Conservation (phyloP, 2,329 filamentous ascomycete species). For the Calonectria ilicicola region DNA sequence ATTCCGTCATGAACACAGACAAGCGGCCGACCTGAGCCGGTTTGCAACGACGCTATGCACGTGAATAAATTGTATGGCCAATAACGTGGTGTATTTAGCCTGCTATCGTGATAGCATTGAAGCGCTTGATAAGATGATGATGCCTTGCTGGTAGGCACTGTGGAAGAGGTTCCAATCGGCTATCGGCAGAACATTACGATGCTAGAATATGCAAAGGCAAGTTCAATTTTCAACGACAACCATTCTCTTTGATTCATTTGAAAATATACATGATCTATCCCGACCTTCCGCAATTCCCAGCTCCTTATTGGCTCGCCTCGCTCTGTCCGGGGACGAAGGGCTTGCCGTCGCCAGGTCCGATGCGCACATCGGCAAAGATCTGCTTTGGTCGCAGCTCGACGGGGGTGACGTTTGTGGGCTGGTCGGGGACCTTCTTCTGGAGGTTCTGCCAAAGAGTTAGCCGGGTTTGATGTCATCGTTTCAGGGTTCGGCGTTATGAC, state of each 20-base stretch:
- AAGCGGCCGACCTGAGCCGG: not conserved
- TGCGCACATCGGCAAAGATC: constrained; percentile 69
- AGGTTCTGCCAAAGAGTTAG: constrained; percentile 69
- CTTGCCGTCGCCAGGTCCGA: constrained; percentile 56
- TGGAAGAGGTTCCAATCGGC: not conserved
- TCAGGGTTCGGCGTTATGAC: constrained; percentile 47
- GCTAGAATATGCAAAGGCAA: not conserved
- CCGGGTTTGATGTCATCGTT: not conserved
- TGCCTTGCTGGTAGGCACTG: not conserved
- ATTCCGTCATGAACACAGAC: not conserved
- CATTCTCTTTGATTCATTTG: constrained; percentile 44
- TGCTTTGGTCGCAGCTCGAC: constrained; percentile 78
- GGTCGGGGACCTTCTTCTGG: constrained; percentile 83
- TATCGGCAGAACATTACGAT: not conserved
- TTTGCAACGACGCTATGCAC: not conserved
- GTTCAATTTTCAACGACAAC: constrained; percentile 30
- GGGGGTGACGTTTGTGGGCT: constrained; percentile 76
- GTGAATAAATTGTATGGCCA: not conserved
- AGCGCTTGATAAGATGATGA: not conserved
- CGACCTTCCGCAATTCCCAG: constrained; percentile 34
- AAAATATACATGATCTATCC: constrained; percentile 47
- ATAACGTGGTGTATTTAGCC: not conserved
- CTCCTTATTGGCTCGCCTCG: constrained; percentile 50
- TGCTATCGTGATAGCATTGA: not conserved
- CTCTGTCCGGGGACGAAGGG: constrained; percentile 52